Evolutionary conservation across 202 grass and related monocot species (phyloP).

Genomic region (Zizania palustris): DNA sequence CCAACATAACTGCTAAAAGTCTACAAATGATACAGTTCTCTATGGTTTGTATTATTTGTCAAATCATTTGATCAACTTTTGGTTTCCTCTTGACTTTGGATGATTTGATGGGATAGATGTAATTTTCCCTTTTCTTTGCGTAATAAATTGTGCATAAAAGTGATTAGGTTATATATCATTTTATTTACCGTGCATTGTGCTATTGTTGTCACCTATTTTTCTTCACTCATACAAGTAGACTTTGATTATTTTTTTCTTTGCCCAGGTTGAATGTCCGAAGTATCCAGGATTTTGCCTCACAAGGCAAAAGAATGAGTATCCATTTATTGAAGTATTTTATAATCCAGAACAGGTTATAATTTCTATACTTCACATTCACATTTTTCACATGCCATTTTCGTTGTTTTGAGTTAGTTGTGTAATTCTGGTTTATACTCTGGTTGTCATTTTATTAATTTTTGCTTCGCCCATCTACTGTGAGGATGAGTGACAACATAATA

Average conservation of each 20-base stretch:
- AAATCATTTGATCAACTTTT: slow-evolving; percentile 24
- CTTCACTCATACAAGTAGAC: background rate
- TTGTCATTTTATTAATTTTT: slow-evolving; percentile 1
- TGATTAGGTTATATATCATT: background rate
- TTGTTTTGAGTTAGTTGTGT: background rate
- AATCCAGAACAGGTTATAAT: slow-evolving; percentile 77
- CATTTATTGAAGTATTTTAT: slow-evolving; percentile 97
- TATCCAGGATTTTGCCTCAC: slow-evolving; percentile 93
- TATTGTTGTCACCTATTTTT: slow-evolving; percentile 13
- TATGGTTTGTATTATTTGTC: background rate
- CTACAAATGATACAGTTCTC: background rate
- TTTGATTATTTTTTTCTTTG: slow-evolving; percentile 20
- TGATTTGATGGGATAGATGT: background rate
- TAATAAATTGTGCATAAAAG: background rate
- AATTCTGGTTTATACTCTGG: background rate
- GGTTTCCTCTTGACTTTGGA: background rate
- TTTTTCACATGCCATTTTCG: background rate
- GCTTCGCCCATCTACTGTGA: background rate
- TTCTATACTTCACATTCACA: background rate
- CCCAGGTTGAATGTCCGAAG: slow-evolving; percentile 93
- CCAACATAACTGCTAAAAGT: background rate
- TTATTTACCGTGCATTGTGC: background rate
- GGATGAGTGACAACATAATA: background rate
- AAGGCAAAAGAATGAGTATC: slow-evolving; percentile 87
- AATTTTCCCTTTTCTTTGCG: background rate